Base-by-base conservation (phyloP, 495 filamentous ascomycete genomes). In the Lentithecium fluviatile region DNA sequence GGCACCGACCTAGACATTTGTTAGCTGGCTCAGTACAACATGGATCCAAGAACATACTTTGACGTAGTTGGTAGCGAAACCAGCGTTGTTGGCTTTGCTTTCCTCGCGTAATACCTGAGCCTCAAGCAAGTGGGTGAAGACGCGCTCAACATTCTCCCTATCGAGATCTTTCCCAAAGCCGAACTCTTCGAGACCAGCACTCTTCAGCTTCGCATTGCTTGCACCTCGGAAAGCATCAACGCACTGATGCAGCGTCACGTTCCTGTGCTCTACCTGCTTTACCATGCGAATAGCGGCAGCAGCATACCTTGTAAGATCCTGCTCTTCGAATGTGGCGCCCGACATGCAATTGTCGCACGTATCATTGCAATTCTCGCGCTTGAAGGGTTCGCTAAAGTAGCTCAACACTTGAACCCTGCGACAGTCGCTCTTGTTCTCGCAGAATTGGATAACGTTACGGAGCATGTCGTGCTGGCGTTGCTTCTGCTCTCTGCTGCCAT, bases 331-430 rank as follows among this genome's bases (percentile, higher is more conserved):
- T 2, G 79, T 71, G 59, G 70, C 77, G 47, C 80, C 83, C 1
- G 86, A 88, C 42, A 77, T 82, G 78, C 94, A 98, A 62, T 95
- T 96, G 69, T 97, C 94, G 74, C 94, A 99, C 8, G 79, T 79
- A 32, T 75, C 71, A 23, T 83, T 78, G 73, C 94, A 99, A 38
- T 88, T 76, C 11, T 85, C 80, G 40, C 77, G 77, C 8, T 80
- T 76, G 69, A 96, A 97, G 4, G 76, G 70, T 71, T 99, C 95
- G 36, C 86, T 89, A 74, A 99, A 99, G 71, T 99, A 97, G 3
- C 80, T 82, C 23, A 99, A 82, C 19, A 99, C 84, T 71, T 97
- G 88, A 1, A 88, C 88, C 42, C 95, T 80, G 37, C 94, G 83
- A 68, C 94, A 99, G 61, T 94, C 88, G 57, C 80, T 85, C 59